Evolutionary conservation across 495 filamentous ascomycete species (phyloP).

Genomic region (Tuber indicum): DNA sequence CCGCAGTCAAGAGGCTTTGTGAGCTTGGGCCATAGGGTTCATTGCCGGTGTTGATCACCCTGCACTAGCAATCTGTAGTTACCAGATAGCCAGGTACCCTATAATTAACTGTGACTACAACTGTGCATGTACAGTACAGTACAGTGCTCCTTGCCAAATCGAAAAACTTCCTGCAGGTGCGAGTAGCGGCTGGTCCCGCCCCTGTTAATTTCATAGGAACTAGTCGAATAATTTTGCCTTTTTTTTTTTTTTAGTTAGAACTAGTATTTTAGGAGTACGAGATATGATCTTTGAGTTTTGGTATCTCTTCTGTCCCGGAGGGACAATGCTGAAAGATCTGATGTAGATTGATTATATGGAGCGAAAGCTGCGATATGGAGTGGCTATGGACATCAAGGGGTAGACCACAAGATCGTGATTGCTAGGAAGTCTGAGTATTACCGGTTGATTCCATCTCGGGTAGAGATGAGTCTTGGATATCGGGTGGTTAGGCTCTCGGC

Average conservation of each 20-base stretch:
- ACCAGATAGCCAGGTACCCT: background rate
- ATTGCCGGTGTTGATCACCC: background rate
- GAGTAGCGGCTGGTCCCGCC: background rate
- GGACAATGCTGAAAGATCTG: background rate
- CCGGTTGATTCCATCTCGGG: background rate
- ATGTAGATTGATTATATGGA: background rate
- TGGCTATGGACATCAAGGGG: background rate
- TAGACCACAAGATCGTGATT: background rate
- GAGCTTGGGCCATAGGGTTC: background rate
- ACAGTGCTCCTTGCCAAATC: background rate
- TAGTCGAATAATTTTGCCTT: background rate
- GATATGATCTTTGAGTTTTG: background rate
- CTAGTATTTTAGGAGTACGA: background rate
- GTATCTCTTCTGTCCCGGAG: background rate
- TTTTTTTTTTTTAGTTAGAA: background rate
- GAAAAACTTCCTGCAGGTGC: background rate
- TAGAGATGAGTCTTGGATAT: background rate
- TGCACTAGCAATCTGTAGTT: background rate
- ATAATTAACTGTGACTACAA: background rate
- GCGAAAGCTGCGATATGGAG: background rate
- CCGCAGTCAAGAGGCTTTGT: background rate
- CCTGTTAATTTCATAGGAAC: background rate
- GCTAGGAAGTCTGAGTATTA: background rate
- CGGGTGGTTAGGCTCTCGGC: no score
- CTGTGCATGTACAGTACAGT: background rate